Base-by-base conservation (phyloP, 1,139 yeast species). In the Geotrichum klebahnii region DNA sequence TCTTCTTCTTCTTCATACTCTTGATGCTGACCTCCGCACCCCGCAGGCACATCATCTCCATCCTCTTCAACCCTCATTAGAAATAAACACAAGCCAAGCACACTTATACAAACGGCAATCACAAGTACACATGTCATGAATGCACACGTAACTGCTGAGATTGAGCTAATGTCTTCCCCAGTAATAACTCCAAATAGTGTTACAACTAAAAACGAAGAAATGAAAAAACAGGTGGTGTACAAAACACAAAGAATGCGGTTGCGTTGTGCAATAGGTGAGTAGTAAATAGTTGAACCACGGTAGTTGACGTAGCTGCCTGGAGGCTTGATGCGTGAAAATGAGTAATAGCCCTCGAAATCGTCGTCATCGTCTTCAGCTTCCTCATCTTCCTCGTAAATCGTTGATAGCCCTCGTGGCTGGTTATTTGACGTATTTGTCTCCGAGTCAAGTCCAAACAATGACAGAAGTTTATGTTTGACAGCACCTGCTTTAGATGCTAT, bases 211-310 rank as follows among this genome's bases (percentile, higher is more conserved):
- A 78, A 59, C n/a, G 74, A 68, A 3, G 80, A 66, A 4, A 75
- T 55, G 8, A 75, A 60, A 41, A 76, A 59, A 14, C 74, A 61
- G 1, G 73, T 59, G 35, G 76, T 56, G 56, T 77, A 78, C 38
- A 78, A 59, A 49, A 76, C 70, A 1, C 79, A 67, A n/a, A 78
- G 55, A 5, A 77, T 75, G 37, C 67, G 66, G 58, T 77, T 80
- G 51, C 78, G 76, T 46, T 70, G 69, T 22, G 54, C 57, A n/a
- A 55, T n/a, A 12, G 44, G 41, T 16, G 35, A 16, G 44, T 29
- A 31, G 12, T 32, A 10, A 10, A 19, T 24, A 20, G 43, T 5
- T 14, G 20, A 19, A 16, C 29, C 9, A 10, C 16, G 4, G 28
- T 32, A 24, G 37, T 23, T 24, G 5, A 24, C 34, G 28, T 34